Evolutionary conservation across 371 early-diverging fungal genomes (phyloP), one percentile per base, ranked within the genome.

Genomic region (Syncephalastrum sp.): DNA sequence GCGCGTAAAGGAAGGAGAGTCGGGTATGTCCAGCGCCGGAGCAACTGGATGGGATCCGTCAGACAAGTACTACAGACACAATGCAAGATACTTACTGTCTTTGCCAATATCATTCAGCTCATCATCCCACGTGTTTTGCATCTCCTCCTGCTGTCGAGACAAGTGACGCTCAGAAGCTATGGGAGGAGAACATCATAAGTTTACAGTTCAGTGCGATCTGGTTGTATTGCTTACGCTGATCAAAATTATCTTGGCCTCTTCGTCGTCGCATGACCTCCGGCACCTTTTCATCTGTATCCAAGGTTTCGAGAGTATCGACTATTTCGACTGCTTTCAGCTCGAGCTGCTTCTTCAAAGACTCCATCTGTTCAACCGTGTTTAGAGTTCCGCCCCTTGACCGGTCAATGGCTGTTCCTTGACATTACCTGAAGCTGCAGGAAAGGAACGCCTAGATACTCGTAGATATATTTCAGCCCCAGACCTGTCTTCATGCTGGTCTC

Each of bases 401-500:
- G 42, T 41, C 10, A 25, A 29, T n/a, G 23, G 23, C 4, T 14
- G 29, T 38, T 6, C 10, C 0, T 25, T 16, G n/a, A 15, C 25
- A 12, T 47, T 74, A 82, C 86, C 83, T 83, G 70, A 3, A 84
- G 68, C 44, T 83, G 82, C 42, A 87, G 55, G 42, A 85, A 87
- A 16, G 85, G 85, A 19, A 87, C 79, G 10, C 84, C 85, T 8
- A 86, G 70, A 48, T 81, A 83, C 6, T 81, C 79, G 56, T 85
- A 79, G 23, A 87, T 81, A 47, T 81, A 85, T 48, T 82, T 75
- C 19, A 87, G 58, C 4, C 87, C 87, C n/a, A 79, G 57, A 5
- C 87, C 87, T 10, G 77, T 70, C 52, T 75, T 70, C 82, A 87
- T 77, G 45, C 84, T 85, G 6, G 79, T 67, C 42, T 85, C 82